Percentiles rank a stretch among this genome's conserved stretches.
Evolutionary conservation across 352 stramenopile species (phyloP).

Genomic region (Phytophthora pistaciae): DNA sequence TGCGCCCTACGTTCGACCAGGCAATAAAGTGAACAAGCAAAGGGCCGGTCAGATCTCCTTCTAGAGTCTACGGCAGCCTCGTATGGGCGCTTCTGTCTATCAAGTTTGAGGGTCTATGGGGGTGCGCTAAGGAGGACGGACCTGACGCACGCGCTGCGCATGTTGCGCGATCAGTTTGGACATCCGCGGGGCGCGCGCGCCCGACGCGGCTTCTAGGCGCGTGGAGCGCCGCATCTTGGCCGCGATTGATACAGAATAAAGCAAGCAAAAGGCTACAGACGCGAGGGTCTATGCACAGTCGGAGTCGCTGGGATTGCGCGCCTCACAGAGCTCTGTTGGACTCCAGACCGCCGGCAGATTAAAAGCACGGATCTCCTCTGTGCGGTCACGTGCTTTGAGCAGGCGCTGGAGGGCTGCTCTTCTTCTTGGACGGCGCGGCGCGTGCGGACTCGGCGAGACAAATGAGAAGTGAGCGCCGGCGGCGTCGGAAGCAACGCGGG

Average conservation of each 20-base stretch:
- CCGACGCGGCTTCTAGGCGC: slow-evolving; percentile 55
- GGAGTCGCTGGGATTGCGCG: slow-evolving; percentile 5
- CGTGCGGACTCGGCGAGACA: slow-evolving; percentile 30
- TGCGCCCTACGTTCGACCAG: slow-evolving; percentile 36
- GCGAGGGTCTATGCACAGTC: slow-evolving; percentile 5
- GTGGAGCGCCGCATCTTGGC: slow-evolving; percentile 70
- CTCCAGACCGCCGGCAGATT: slow-evolving; percentile 5
- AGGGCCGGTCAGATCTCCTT: slow-evolving; percentile 25
- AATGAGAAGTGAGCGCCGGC: slow-evolving; percentile 39
- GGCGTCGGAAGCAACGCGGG: slow-evolving; percentile 1
- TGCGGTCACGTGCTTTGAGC: slow-evolving; percentile 3
- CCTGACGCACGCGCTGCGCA: slow-evolving; percentile 49
- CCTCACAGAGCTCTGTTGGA: slow-evolving; percentile 23
- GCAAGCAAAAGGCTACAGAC: slow-evolving; percentile 28
- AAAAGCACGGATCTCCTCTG: slow-evolving; percentile 23
- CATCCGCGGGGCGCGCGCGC: slow-evolving; percentile 65
- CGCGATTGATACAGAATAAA: slow-evolving; percentile 19
- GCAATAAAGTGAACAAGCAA: slow-evolving; percentile 24
- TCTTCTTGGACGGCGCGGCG: slow-evolving; percentile 32
- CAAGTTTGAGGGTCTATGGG: background rate
- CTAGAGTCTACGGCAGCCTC: slow-evolving; percentile 11
- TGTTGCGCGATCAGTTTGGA: slow-evolving; percentile 64
- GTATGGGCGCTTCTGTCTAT: background rate
- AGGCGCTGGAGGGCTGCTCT: slow-evolving; percentile 8
- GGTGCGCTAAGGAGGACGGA: slow-evolving; percentile 20